Evolutionary conservation across 148 eudicot species (phyloP), one percentile per base, ranked within the genome.

Genomic region (Amaranthus palmeri): DNA sequence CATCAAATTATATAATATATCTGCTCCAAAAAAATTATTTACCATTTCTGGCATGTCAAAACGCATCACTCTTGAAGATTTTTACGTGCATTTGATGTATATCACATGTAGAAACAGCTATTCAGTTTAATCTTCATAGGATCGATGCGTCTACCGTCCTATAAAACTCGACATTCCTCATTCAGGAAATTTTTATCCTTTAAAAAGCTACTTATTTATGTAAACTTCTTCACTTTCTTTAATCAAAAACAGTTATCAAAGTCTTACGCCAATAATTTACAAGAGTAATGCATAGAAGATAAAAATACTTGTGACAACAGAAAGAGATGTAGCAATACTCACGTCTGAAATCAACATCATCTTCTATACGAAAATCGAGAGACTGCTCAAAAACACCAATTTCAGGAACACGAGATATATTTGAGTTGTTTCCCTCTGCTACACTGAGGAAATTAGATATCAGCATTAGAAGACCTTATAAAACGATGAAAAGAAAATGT

Each of bases 351-450:
- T 86, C 83, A 76, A 86, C 75, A 74, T 85, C 81, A 80, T 86
- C 90, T 68, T 86, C 93, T 18, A 82, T 74, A 58, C 79, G 86
- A 72, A 83, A 88, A 70, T 87, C 92, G 50, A 88, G 88, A 74
- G 90, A 86, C 73, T 92, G 96, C 76, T 92, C 98, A 64, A 82
- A 76, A n/a, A 78, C 73, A 49, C 88, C 86, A 61, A 80, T 81
- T 51, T 88, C 86, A 66, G 92, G 67, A 65, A 71, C 70, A 63
- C 79, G 83, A 65, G 90, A 82, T 77, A 88, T 73, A 68, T 78
- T 79, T 8, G 72, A 62, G 61, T 74, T 69, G 55, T 65, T 83
- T 62, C 80, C 86, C 78, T 86, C 92, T 58, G 86, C 64, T 78
- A 87, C 87, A 74, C 96, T 92, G 92, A 68, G 77, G 81, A 44